These are phyloP conservation scores for Poterioochromonas sp. DNA, from an alignment of 352 stramenopile genomes.

Conservation along the genomic window DNA sequence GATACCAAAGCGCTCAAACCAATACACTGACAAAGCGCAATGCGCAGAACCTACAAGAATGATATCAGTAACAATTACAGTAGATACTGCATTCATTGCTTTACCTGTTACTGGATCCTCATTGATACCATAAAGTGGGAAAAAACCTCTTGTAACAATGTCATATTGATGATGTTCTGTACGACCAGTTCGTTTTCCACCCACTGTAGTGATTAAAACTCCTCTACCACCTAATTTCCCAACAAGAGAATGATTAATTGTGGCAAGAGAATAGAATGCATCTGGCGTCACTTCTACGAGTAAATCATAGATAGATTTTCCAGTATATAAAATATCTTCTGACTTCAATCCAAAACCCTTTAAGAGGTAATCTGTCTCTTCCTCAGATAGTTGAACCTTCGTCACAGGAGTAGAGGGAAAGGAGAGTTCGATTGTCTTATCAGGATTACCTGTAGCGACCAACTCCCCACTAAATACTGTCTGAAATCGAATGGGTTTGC, in stretches of 20 bases:
- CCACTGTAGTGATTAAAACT: slow-evolving; percentile 35
- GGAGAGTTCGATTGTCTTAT: slow-evolving; percentile 54
- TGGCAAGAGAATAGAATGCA: slow-evolving; percentile 21
- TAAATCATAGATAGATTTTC: slow-evolving; percentile 30
- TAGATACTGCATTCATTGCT: no score
- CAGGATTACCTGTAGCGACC: slow-evolving; percentile 25
- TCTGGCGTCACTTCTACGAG: slow-evolving; percentile 26
- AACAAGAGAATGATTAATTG: slow-evolving; percentile 38
- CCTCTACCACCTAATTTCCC: slow-evolving; percentile 36
- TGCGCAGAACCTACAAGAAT: slow-evolving; percentile 56
- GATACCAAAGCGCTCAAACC: slow-evolving; percentile 46
- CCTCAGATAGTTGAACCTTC: neutral
- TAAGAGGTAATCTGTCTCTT: neutral
- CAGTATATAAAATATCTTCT: neutral
- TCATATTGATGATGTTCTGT: slow-evolving; percentile 37
- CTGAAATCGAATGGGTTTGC: slow-evolving; percentile 57
- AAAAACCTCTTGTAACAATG: slow-evolving; percentile 48
- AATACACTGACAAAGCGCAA: slow-evolving; percentile 61
- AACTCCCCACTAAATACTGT: slow-evolving; percentile 50
- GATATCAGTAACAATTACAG: no score
- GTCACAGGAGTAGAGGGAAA: slow-evolving; percentile 47
- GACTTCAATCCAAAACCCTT: neutral
- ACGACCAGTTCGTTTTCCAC: neutral
- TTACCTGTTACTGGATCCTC: slow-evolving; percentile 71
- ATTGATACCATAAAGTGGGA: slow-evolving; percentile 56